A percentile compares a stretch with the other conserved stretches of the same genome.
These are phyloP conservation scores for Stropharia rugosoannulata DNA, from an alignment of 768 basidiomycete genomes.

Conservation along the genomic window DNA sequence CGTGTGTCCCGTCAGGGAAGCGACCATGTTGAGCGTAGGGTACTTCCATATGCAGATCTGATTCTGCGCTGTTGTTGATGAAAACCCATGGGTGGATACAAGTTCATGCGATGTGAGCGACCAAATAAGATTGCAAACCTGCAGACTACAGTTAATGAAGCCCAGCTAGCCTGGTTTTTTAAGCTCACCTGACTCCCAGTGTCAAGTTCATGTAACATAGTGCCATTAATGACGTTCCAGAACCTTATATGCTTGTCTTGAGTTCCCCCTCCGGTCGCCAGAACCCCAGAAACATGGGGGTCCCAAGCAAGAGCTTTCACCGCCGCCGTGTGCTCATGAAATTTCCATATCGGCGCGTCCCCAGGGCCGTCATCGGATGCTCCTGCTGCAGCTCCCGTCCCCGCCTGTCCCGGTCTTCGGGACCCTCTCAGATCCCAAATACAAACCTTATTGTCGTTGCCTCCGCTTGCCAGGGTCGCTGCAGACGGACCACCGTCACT, in stretches of 20 bases:
- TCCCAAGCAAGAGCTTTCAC: slow-evolving; percentile 99
- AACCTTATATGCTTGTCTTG: slow-evolving; percentile 98
- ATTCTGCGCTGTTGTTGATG: slow-evolving; percentile 90
- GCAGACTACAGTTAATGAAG: slow-evolving; percentile 14
- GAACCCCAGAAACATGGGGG: slow-evolving; percentile 85
- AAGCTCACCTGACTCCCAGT: slow-evolving; percentile 89
- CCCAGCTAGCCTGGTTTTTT: not conserved
- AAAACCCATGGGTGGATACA: slow-evolving; percentile 97
- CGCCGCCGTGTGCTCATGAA: slow-evolving; percentile 95
- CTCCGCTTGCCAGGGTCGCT: slow-evolving; percentile 84
- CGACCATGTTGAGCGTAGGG: slow-evolving; percentile 91
- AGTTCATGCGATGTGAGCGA: slow-evolving; percentile 94
- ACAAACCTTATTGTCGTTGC: slow-evolving; percentile 98
- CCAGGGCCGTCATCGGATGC: slow-evolving; percentile 32
- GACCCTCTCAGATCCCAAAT: slow-evolving; percentile 91
- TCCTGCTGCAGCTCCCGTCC: slow-evolving; percentile 21
- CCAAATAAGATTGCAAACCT: slow-evolving; percentile 99
- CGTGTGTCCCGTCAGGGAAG: slow-evolving; percentile 91
- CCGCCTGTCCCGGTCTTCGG: slow-evolving; percentile 35
- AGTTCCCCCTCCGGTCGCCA: slow-evolving; percentile 97
- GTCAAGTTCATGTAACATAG: slow-evolving; percentile 83
- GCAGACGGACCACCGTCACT: slow-evolving; percentile 40
- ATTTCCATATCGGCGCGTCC: slow-evolving; percentile 84
- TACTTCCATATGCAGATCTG: slow-evolving; percentile 97
- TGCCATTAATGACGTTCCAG: slow-evolving; percentile 91